phyloP scores from a whole-genome alignment of 257 asterid genomes.

The Craterostigma plantagineum region DNA sequence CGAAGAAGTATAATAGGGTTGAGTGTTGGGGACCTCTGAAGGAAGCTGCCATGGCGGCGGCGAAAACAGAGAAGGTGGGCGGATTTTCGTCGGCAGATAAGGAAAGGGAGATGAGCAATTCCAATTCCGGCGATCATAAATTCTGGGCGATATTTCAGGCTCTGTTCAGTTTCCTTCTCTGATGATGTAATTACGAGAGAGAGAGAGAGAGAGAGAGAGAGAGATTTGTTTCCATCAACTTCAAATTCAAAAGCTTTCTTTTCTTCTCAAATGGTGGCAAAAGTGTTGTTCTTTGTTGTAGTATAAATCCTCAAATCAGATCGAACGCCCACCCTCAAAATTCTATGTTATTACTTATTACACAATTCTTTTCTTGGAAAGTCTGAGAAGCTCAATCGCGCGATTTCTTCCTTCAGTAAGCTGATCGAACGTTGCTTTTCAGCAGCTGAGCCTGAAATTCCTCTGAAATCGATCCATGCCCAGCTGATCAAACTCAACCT shows the following conservation, averaged over 20 bases:
- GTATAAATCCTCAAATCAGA: no score
- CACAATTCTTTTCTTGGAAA: slow-evolving; percentile 9
- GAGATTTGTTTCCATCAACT: no score
- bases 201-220: no score
- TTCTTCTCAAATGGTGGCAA: no score
- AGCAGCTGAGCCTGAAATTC: slow-evolving; percentile 15
- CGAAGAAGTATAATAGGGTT: slow-evolving; percentile 47
- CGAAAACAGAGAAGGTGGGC: slow-evolving; percentile 6
- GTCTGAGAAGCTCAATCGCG: slow-evolving; percentile 13
- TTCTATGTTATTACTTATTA: no score
- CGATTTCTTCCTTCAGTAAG: slow-evolving; percentile 19
- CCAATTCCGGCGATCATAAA: slow-evolving; percentile 23
- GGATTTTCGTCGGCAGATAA: slow-evolving; percentile 18
- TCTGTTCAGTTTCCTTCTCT: slow-evolving; percentile 49
- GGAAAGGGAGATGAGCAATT: slow-evolving; percentile 33
- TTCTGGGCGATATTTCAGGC: slow-evolving; percentile 70
- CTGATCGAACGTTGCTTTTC: slow-evolving; percentile 19
- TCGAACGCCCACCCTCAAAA: no score
- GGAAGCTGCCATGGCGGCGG: slow-evolving; percentile 74
- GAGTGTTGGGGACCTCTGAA: slow-evolving; percentile 88
- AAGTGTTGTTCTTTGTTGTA: no score
- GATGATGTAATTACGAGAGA: slow-evolving; percentile 5
- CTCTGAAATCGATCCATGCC: slow-evolving; percentile 33
- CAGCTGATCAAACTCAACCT: slow-evolving; percentile 37
- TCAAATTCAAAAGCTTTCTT: no score